These are phyloP conservation scores for Fonsecaea pedrosoi DNA, from an alignment of 2,329 filamentous ascomycete species.

Conservation along the genomic window DNA sequence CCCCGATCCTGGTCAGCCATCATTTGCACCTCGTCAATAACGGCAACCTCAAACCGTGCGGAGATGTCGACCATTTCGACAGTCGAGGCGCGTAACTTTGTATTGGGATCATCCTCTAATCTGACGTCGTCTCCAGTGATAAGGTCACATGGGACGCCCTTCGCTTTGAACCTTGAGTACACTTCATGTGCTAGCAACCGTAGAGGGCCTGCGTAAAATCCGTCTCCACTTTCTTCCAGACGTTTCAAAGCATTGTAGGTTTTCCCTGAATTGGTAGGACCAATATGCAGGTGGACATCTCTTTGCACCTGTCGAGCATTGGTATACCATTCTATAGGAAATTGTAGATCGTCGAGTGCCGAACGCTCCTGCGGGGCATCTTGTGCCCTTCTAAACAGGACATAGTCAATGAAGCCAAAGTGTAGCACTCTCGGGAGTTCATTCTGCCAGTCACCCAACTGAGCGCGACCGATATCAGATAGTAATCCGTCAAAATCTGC, in stretches of 20 bases:
- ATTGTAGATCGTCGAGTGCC: conserved; percentile 62
- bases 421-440: conserved; percentile 32
- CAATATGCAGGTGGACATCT: conserved; percentile 89
- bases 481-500: conserved; percentile 24
- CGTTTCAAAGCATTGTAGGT: conserved; percentile 92
- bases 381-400: conserved; percentile 25
- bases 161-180: conserved; percentile 82
- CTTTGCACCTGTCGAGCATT: conserved; percentile 79
- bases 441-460: conserved; percentile 15
- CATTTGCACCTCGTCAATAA: conserved; percentile 99
- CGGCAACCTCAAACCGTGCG: conserved; percentile 77
- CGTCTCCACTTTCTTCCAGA: conserved; percentile 74
- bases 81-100: conserved; percentile 77
- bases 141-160: conserved; percentile 77
- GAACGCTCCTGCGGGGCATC: conserved; percentile 10
- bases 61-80: conserved; percentile 82
- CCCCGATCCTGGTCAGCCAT: conserved; percentile 79
- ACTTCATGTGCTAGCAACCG: conserved; percentile 91
- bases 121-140: conserved; percentile 91
- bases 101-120: conserved; percentile 62
- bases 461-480: conserved; percentile 22
- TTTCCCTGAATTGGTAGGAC: conserved; percentile 97
- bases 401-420: conserved; percentile 38
- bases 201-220: conserved; percentile 89
- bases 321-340: conserved; percentile 91